phyloP scores from a whole-genome alignment of 495 filamentous ascomycete genomes.

The Aspergillus olivimuriae region DNA sequence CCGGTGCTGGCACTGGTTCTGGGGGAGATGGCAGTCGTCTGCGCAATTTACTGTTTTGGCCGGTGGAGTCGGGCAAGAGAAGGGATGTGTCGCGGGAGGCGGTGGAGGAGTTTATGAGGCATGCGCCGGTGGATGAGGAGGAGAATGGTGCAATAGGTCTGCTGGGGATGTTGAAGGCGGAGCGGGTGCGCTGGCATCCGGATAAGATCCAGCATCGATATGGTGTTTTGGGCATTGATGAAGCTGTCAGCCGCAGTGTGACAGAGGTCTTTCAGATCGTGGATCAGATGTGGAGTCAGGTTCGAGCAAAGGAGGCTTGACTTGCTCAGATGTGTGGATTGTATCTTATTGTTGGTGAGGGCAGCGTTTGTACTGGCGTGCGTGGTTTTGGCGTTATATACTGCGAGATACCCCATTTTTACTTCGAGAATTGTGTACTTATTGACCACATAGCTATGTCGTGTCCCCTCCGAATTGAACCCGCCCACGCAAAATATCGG shows the following conservation, averaged over 20 bases:
- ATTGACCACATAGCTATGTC: too few relatives aligned
- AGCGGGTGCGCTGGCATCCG: conserved; percentile 93
- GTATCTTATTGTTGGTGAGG: not conserved
- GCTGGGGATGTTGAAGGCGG: conserved; percentile 62
- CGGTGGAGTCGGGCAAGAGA: conserved; percentile 56
- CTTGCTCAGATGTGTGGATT: not conserved
- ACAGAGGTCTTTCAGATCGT: conserved; percentile 91
- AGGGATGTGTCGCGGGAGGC: conserved; percentile 55
- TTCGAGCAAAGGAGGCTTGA: conserved; percentile 23
- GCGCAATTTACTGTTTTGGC: conserved; percentile 66
- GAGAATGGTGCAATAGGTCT: conserved; percentile 28
- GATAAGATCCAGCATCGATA: conserved; percentile 95
- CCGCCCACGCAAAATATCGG: too few relatives aligned
- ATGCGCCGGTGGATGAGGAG: conserved; percentile 34
- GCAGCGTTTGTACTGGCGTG: not conserved
- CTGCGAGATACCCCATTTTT: too few relatives aligned
- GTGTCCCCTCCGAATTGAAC: too few relatives aligned
- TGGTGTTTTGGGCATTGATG: conserved; percentile 58
- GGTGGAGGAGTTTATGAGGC: conserved; percentile 57
- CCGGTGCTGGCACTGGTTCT: too few relatives aligned
- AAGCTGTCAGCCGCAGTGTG: conserved; percentile 65
- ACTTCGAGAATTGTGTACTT: too few relatives aligned
- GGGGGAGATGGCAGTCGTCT: conserved; percentile 15
- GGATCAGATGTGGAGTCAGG: conserved; percentile 71
- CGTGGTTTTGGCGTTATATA: not conserved